Conservation (phyloP, 2,329 filamentous ascomycete genomes). For the Dendryphion nanum region DNA sequence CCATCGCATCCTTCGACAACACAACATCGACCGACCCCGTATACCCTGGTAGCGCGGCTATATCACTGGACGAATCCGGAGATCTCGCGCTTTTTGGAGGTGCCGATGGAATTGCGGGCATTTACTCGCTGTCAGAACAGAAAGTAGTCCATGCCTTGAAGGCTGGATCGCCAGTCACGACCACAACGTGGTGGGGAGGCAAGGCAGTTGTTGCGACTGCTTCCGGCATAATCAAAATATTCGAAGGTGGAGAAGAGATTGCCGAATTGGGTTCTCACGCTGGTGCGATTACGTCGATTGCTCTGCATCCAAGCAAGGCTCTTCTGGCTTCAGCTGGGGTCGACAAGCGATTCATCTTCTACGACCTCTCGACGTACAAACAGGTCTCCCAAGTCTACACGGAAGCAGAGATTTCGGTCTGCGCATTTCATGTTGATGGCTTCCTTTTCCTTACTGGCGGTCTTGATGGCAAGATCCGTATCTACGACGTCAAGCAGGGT, state of each 20-base stretch:
- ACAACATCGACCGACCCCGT: conserved; percentile 55
- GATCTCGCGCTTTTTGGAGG: conserved; percentile 73
- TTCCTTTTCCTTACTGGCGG: conserved; percentile 86
- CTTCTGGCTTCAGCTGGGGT: conserved; percentile 83
- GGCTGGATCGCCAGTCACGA: conserved; percentile 64
- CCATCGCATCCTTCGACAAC: conserved; percentile 61
- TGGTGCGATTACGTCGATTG: conserved; percentile 73
- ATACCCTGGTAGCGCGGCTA: conserved; percentile 57
- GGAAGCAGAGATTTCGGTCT: conserved; percentile 72
- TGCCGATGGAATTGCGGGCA: conserved; percentile 68
- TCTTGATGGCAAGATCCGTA: conserved; percentile 75
- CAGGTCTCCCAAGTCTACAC: conserved; percentile 77
- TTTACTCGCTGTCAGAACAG: conserved; percentile 76
- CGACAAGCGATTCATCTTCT: conserved; percentile 91
- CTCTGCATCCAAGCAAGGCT: conserved; percentile 77
- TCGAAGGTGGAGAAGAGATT: conserved; percentile 66
- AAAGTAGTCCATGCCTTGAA: conserved; percentile 70
- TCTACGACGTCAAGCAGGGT: conserved; percentile 83
- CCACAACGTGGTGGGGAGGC: conserved; percentile 63
- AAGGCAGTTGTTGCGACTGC: conserved; percentile 72
- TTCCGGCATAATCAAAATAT: conserved; percentile 77
- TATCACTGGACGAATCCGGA: conserved; percentile 60
- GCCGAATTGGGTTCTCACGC: conserved; percentile 78
- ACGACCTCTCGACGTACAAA: conserved; percentile 69
- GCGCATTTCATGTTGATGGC: conserved; percentile 94